phyloP scores from a whole-genome alignment of 2,329 filamentous ascomycete genomes.

The Aspergillaceae sp. region DNA sequence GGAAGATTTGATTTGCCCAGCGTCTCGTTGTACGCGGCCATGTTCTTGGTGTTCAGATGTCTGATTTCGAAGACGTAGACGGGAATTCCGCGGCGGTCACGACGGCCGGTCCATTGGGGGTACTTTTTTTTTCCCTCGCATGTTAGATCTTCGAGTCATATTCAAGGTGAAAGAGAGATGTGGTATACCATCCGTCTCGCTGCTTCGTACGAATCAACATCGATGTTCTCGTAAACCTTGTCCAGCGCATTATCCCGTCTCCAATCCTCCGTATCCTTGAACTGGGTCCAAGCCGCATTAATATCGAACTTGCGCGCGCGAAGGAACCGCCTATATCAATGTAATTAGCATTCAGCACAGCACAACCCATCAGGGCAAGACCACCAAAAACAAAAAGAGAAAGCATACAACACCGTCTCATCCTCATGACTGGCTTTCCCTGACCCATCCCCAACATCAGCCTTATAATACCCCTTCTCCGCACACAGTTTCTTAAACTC shows the following conservation, averaged over 20 bases:
- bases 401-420: conserved; percentile 39
- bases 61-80: conserved; percentile 85
- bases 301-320: conserved; percentile 75
- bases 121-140: conserved; percentile 47
- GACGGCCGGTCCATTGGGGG: conserved; percentile 87
- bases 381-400: conserved; percentile 1
- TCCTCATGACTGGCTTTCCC: conserved; percentile 39
- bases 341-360: neutral
- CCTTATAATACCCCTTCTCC: conserved; percentile 50
- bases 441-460: conserved; percentile 22
- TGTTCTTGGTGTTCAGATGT: conserved; percentile 71
- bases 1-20: conserved; percentile 39
- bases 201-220: conserved; percentile 73
- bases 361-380: neutral
- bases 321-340: conserved; percentile 61
- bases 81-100: conserved; percentile 83
- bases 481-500: conserved; percentile 63
- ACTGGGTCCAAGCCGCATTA: conserved; percentile 70
- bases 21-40: conserved; percentile 61
- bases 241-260: conserved; percentile 70
- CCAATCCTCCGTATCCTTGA: conserved; percentile 84
- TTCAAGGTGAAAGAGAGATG: neutral
- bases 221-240: conserved; percentile 75
- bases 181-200: conserved; percentile 58
- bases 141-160: too few relatives aligned